Conservation (phyloP, 441 rosid species). For the Flueggea neowawraea region DNA sequence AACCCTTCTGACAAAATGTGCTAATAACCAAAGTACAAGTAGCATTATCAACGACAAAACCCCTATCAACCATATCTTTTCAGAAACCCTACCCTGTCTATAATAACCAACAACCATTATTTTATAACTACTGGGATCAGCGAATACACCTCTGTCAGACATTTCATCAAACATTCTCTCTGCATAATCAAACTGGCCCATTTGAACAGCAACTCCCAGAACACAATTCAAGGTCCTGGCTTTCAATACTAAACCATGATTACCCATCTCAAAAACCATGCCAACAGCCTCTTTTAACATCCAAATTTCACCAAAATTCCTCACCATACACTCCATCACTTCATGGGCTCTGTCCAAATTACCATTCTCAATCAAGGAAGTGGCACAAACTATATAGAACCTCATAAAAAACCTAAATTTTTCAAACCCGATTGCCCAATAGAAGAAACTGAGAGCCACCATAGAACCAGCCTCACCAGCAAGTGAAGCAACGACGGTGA, state of each 20-base stretch:
- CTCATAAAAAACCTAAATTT: slow-evolving; percentile 82
- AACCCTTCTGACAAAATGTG: slow-evolving; percentile 57
- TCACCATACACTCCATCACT: slow-evolving; percentile 59
- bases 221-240: slow-evolving; percentile 45
- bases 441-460: slow-evolving; percentile 77
- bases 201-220: slow-evolving; percentile 32
- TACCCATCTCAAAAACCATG: slow-evolving; percentile 76
- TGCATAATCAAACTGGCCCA: slow-evolving; percentile 55
- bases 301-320: slow-evolving; percentile 72
- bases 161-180: slow-evolving; percentile 74
- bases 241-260: slow-evolving; percentile 54
- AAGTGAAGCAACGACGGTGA: slow-evolving; percentile 69
- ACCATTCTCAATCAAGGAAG: slow-evolving; percentile 52
- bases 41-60: slow-evolving; percentile 60
- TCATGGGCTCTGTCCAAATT: slow-evolving; percentile 68
- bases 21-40: slow-evolving; percentile 62
- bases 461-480: slow-evolving; percentile 75
- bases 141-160: slow-evolving; percentile 60
- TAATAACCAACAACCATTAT: slow-evolving; percentile 61
- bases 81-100: slow-evolving; percentile 50
- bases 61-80: slow-evolving; percentile 61
- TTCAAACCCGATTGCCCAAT: slow-evolving; percentile 53
- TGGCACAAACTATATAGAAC: slow-evolving; percentile 61
- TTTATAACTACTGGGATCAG: slow-evolving; percentile 59
- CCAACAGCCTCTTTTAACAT: slow-evolving; percentile 58